Base-by-base conservation (phyloP, 2,329 filamentous ascomycete genomes). In the Calonectria crousiana region DNA sequence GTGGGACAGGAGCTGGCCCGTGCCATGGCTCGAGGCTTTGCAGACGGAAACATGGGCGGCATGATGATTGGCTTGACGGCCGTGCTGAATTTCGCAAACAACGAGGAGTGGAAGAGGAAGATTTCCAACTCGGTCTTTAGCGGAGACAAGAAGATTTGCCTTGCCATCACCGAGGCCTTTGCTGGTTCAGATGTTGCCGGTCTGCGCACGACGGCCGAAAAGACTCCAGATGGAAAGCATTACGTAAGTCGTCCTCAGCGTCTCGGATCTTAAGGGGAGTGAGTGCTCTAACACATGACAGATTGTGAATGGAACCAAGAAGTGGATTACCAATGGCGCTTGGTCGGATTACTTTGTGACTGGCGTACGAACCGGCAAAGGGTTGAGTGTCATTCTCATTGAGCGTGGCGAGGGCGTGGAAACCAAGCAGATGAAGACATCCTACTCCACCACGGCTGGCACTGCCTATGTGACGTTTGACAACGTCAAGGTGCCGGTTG, bases 91-190 rank as follows among this genome's bases (percentile, higher is more conserved):
- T 97, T 93, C 88, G 90, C 94, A 83, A 91, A 90, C 65, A 89
- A 96, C 80, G 87, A 91, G 70, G 86, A 87, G 52, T 89, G 95
- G 79, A 93, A 92, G 85, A 89, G 92, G 77, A 88, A 88, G 66
- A 88, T 97, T 56, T 90, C 92, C 49, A 88, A 92, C 38, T 94
- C 96, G 80, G 92, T 95, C 53, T 89, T 97, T 77, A 91, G 89
- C 52, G 95, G 95, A 72, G 91, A 92, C 88, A 97, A 97, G 91
- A 96, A 95, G 88, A 95, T 97, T 82, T 96, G 93, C 82, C 88
- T 98, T 4, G 95, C 95, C 68, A 95, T 97, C 81, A 97, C 95
- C 1, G 95, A 98, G 85, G 95, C 95, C 0, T 97, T 97, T 84
- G 95, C 95, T 18, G 95, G 95, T 20, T 85, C 84, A 49, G 95